A percentile compares a stretch with the other conserved stretches of the same genome.
Evolutionary conservation across 1,284 basidiomycete species (phyloP).

Genomic region (Xerocomus amazonicus): DNA sequence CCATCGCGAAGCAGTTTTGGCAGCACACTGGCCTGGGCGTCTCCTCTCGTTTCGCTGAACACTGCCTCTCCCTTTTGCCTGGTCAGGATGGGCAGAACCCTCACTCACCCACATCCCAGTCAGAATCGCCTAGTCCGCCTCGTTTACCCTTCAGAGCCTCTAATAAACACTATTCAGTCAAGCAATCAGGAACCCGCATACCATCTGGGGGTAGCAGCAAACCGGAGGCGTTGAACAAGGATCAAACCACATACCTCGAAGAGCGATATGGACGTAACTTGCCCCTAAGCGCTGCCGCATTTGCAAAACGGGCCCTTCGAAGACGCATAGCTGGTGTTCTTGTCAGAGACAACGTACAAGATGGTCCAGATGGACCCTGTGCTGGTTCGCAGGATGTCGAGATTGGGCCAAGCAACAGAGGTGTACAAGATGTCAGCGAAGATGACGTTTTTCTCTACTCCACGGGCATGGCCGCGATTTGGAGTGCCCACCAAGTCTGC

Average conservation of each 20-base stretch:
- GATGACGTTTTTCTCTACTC: constrained; percentile 87
- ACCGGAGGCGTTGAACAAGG: constrained; percentile 37
- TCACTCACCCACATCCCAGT: constrained; percentile 18
- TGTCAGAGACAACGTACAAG: constrained; percentile 49
- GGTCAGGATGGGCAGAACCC: constrained; percentile 27
- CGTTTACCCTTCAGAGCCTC: constrained; percentile 41
- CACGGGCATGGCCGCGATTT: constrained; percentile 92
- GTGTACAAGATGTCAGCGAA: constrained; percentile 64
- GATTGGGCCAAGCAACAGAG: constrained; percentile 57
- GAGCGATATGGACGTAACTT: constrained; percentile 96
- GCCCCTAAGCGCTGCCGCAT: constrained; percentile 66
- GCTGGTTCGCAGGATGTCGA: constrained; percentile 47
- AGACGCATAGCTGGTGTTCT: constrained; percentile 89
- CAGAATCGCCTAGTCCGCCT: constrained; percentile 27
- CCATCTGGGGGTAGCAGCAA: constrained; percentile 4
- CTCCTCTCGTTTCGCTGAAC: constrained; percentile 83
- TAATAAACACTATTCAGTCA: constrained; percentile 65
- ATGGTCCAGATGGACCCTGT: constrained; percentile 37
- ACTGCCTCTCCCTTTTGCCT: constrained; percentile 68
- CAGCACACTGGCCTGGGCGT: constrained; percentile 93
- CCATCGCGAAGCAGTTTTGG: constrained; percentile 90
- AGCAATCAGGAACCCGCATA: constrained; percentile 32
- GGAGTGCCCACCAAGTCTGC: constrained; percentile 80
- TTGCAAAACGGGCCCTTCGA: constrained; percentile 84
- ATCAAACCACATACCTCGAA: constrained; percentile 72